Evolutionary conservation across 1,284 basidiomycete species (phyloP).

Genomic region (Afroboletus lepidellus): DNA sequence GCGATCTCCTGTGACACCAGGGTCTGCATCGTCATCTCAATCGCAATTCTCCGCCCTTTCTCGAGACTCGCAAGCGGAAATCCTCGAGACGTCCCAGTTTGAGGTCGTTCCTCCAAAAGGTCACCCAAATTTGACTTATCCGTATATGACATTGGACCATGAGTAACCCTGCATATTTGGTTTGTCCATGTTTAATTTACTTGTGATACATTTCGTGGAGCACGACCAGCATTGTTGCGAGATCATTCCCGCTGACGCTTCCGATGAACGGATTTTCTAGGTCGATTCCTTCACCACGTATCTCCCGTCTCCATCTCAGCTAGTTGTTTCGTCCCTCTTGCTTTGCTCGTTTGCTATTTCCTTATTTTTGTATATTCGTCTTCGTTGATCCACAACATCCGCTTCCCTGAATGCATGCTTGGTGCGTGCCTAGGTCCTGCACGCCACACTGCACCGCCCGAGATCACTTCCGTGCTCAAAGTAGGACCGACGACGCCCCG

Average conservation of each 20-base stretch:
- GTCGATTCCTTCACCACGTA: slow-evolving; percentile 4
- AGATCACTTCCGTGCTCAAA: slow-evolving; percentile 14
- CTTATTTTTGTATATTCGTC: slow-evolving; percentile 20
- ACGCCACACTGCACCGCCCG: slow-evolving; percentile 14
- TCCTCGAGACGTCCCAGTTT: slow-evolving; percentile 29
- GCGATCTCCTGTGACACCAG: slow-evolving; percentile 20
- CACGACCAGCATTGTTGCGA: slow-evolving; percentile 15
- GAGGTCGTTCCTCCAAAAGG: slow-evolving; percentile 27
- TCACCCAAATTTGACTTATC: slow-evolving; percentile 35
- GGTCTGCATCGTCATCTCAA: slow-evolving; percentile 32
- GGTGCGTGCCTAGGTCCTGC: slow-evolving; percentile 19
- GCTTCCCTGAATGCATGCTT: slow-evolving; percentile 18
- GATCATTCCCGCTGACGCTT: slow-evolving; percentile 15
- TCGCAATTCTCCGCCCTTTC: slow-evolving; percentile 25
- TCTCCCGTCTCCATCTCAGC: slow-evolving; percentile 10
- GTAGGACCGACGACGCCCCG: neutral
- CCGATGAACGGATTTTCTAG: slow-evolving; percentile 4
- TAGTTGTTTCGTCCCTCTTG: slow-evolving; percentile 21
- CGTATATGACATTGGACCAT: slow-evolving; percentile 42
- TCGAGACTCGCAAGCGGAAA: slow-evolving; percentile 35
- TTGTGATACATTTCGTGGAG: slow-evolving; percentile 12
- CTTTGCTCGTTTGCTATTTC: slow-evolving; percentile 20
- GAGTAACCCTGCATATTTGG: slow-evolving; percentile 22
- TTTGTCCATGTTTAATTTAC: slow-evolving; percentile 17
- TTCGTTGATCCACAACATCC: slow-evolving; percentile 10